These are phyloP conservation scores for Talaromyces liani DNA, from an alignment of 495 filamentous ascomycete species.

Conservation along the genomic window DNA sequence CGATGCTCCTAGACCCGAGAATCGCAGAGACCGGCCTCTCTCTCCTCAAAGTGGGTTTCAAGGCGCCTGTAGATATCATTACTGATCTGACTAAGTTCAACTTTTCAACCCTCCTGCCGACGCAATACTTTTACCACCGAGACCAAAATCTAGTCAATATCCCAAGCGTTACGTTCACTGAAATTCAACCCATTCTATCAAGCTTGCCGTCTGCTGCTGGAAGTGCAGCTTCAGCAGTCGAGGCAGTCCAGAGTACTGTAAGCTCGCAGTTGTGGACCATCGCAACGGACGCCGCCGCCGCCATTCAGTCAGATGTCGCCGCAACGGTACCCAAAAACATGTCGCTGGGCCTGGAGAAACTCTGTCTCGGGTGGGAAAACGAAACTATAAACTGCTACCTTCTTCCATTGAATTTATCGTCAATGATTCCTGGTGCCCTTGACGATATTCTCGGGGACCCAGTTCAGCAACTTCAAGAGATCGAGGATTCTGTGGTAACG, in stretches of 20 bases:
- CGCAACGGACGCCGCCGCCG: background rate
- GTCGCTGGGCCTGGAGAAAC: background rate
- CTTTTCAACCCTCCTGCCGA: background rate
- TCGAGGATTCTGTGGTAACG: background rate
- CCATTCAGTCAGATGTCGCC: background rate
- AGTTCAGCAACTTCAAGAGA: background rate
- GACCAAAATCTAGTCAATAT: background rate
- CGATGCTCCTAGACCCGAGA: background rate
- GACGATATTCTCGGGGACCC: background rate
- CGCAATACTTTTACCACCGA: background rate
- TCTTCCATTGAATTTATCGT: background rate
- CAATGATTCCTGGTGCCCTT: background rate
- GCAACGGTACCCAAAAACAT: background rate
- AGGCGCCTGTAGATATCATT: background rate
- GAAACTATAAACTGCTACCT: background rate
- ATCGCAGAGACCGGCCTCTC: background rate
- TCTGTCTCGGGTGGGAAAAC: background rate
- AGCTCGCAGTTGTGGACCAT: background rate
- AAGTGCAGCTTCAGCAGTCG: background rate
- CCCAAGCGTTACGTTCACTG: background rate
- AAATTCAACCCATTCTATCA: background rate
- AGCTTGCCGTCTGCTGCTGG: background rate
- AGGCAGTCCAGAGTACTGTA: background rate
- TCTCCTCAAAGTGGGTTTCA: background rate
- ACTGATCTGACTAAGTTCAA: background rate